A percentile compares a stretch with the other conserved stretches of the same genome.
Conservation (phyloP, 495 filamentous ascomycete species). For the Penicillium dipodomyicola region DNA sequence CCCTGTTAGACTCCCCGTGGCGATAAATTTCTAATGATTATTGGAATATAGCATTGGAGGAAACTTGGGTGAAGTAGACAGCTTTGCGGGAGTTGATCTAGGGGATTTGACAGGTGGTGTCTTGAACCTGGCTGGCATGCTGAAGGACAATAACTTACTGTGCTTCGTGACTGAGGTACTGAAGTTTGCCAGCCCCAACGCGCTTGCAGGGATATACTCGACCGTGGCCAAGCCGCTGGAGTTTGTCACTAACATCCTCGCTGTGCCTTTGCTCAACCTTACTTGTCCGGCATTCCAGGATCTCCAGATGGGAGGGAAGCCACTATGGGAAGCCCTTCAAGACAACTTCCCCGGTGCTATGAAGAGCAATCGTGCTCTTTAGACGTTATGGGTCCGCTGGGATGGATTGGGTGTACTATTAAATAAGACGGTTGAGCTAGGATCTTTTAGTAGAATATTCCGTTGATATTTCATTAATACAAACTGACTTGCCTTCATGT, state of each 20-base stretch:
- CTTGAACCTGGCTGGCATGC: constrained; percentile 39
- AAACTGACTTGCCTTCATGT: not conserved
- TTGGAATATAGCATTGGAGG: constrained; percentile 47
- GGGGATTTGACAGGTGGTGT: constrained; percentile 50
- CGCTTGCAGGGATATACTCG: constrained; percentile 36
- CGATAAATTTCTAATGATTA: not conserved
- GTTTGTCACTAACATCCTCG: constrained; percentile 26
- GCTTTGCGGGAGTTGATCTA: constrained; percentile 53
- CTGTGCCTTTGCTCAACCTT: constrained; percentile 29
- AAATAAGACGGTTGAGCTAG: not conserved
- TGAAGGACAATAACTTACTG: constrained; percentile 46
- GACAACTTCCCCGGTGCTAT: constrained; percentile 36
- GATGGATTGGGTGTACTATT: not conserved
- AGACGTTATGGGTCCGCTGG: not conserved
- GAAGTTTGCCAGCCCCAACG: constrained; percentile 43
- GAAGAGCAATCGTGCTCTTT: constrained; percentile 29
- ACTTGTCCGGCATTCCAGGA: constrained; percentile 40
- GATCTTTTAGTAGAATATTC: too few relatives aligned
- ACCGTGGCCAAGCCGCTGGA: constrained; percentile 36
- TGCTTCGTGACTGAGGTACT: constrained; percentile 48
- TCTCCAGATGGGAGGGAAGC: constrained; percentile 34
- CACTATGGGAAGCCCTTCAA: constrained; percentile 33
- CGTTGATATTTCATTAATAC: too few relatives aligned
- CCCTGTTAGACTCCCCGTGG: constrained; percentile 8
- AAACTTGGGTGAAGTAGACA: constrained; percentile 55